phyloP scores from a whole-genome alignment of 202 grass and related monocot genomes.

The Setaria viridis region DNA sequence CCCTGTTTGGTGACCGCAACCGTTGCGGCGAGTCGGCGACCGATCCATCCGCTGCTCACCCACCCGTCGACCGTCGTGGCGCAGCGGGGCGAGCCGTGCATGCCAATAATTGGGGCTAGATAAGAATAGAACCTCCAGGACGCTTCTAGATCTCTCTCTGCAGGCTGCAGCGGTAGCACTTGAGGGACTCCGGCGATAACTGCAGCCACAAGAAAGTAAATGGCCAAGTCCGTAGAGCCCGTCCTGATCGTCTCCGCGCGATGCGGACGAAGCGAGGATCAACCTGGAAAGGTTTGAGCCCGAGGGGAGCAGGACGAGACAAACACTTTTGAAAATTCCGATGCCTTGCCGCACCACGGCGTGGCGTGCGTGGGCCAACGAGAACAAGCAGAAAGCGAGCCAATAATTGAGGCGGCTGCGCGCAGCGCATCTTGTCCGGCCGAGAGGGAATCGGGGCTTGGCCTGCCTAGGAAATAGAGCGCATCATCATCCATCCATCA shows the following conservation, averaged over 20 bases:
- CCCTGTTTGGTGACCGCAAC: not conserved
- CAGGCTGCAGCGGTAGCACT: too few species aligned
- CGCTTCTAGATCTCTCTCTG: not conserved
- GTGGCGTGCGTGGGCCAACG: not conserved
- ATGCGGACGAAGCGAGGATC: too few species aligned
- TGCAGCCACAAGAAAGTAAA: too few species aligned
- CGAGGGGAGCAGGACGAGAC: too few species aligned
- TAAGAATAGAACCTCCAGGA: not conserved
- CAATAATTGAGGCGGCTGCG: not conserved
- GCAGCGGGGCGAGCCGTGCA: not conserved
- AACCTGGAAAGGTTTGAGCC: too few species aligned
- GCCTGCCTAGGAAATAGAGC: not conserved
- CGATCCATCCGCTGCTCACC: too few species aligned
- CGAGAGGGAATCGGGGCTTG: not conserved
- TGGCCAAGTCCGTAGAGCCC: too few species aligned
- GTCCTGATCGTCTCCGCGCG: too few species aligned
- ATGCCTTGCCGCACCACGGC: not conserved
- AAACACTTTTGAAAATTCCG: not conserved
- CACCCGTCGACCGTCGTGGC: too few species aligned
- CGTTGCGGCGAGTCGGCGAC: not conserved
- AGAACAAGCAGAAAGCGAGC: not conserved
- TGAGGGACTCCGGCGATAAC: too few species aligned
- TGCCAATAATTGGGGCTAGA: not conserved
- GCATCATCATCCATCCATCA: not conserved
- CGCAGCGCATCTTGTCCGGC: not conserved